A percentile compares a stretch with the other conserved stretches of the same genome.
Evolutionary conservation across 2,329 filamentous ascomycete species (phyloP).

Genomic region (Elsinoe necatrix): DNA sequence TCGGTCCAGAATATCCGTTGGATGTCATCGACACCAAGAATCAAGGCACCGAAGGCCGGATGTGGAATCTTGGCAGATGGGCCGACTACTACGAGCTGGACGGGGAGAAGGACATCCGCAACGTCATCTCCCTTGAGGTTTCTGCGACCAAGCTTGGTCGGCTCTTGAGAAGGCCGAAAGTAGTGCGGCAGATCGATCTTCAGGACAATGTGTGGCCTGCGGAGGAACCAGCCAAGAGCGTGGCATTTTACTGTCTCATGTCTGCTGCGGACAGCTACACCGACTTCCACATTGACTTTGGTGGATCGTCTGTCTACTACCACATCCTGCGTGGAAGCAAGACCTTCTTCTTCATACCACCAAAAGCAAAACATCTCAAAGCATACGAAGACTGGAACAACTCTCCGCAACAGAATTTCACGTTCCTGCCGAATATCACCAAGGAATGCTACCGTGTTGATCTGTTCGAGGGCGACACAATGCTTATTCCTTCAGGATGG

Average conservation of each 20-base stretch:
- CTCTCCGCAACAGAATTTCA: conserved; percentile 56
- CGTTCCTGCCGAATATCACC: conserved; percentile 55
- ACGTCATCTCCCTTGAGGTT: conserved; percentile 62
- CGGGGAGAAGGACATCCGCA: conserved; percentile 54
- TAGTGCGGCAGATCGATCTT: conserved; percentile 55
- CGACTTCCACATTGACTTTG: conserved; percentile 65
- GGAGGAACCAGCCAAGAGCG: conserved; percentile 45
- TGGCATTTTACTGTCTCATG: conserved; percentile 63
- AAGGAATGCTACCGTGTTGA: conserved; percentile 61
- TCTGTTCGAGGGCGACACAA: conserved; percentile 57
- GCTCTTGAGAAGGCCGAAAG: conserved; percentile 54
- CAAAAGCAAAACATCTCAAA: conserved; percentile 58
- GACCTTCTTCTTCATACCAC: conserved; percentile 64
- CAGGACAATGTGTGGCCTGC: conserved; percentile 49
- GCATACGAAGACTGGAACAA: conserved; percentile 66
- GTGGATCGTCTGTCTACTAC: conserved; percentile 62
- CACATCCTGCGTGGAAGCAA: conserved; percentile 61
- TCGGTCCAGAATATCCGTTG: conserved; percentile 53
- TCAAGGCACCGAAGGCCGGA: conserved; percentile 55
- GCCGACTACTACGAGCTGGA: conserved; percentile 60
- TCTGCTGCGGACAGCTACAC: conserved; percentile 63
- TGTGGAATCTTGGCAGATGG: conserved; percentile 59
- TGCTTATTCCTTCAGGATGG: conserved; percentile 64
- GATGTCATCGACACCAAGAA: conserved; percentile 64
- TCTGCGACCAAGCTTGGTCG: conserved; percentile 55